Conservation (phyloP, 495 filamentous ascomycete species). For the Tuber microsphaerosporum region DNA sequence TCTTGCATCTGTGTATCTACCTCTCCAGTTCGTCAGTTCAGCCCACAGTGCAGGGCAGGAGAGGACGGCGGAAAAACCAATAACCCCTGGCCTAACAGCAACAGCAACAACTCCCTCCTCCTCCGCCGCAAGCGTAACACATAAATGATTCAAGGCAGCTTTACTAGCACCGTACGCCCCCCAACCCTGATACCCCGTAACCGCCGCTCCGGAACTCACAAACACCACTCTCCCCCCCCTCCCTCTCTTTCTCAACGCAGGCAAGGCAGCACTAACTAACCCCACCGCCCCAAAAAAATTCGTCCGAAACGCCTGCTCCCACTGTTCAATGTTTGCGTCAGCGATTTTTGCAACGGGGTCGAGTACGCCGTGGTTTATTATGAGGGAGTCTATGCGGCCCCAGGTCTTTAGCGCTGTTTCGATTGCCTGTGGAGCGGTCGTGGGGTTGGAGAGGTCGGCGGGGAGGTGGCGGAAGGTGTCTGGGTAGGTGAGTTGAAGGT, state of each 20-base stretch:
- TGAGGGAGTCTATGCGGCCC: conserved; percentile 67
- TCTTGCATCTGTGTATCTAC: conserved; percentile 93
- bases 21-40: conserved; percentile 4
- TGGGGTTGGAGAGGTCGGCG: conserved; percentile 65
- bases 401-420: conserved; percentile 59
- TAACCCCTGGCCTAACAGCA: conserved; percentile 68
- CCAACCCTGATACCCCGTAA: conserved; percentile 65
- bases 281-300: conserved; percentile 76
- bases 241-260: conserved; percentile 59
- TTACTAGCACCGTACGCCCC: conserved; percentile 75
- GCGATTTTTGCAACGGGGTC: conserved; percentile 67
- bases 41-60: neutral
- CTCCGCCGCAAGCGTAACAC: conserved; percentile 63
- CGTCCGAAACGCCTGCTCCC: conserved; percentile 68
- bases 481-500: conserved; percentile 58
- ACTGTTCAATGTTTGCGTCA: conserved; percentile 56
- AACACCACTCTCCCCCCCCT: conserved; percentile 67
- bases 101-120: conserved; percentile 62
- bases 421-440: conserved; percentile 56
- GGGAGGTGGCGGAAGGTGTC: conserved; percentile 63
- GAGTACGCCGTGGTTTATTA: conserved; percentile 81
- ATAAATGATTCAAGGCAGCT: conserved; percentile 79
- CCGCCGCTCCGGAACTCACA: conserved; percentile 68
- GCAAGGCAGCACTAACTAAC: conserved; percentile 56
- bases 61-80: conserved; percentile 22